Base-by-base conservation (phyloP, 192 early-diverging fungal genomes). In the Coemansia sp. region DNA sequence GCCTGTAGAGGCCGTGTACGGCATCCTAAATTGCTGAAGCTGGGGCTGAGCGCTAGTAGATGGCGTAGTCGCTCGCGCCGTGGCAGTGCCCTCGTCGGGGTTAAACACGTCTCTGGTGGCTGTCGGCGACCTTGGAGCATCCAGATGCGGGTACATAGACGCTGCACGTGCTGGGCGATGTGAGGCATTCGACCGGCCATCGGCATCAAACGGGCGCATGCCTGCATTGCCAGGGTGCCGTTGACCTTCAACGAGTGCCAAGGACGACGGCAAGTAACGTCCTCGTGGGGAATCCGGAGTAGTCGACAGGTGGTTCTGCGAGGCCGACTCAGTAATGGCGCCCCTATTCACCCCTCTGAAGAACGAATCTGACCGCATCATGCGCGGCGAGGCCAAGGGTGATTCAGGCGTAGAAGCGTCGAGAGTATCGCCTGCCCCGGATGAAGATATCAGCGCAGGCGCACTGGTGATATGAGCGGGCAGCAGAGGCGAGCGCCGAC, bases 281-380 rank as follows among this genome's bases (percentile, higher is more conserved):
- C 41, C 53, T 5, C 70, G 71, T 5, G 80, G 80, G 1, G 80
- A 83, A 22, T 65, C 73, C 13, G 80, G 80, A 24, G 69, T 73
- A 4, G 70, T 47, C 5, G 70, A 39, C 24, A 70, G 24, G 6
- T 52, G 64, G 12, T 50, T 43, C 16, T 40, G 69, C 22, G 70
- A 33, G 27, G 40, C 61, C 3, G 62, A 52, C 16, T 76, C 79
- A 31, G 71, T 62, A 20, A 68, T 53, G 7, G 76, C 63, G 33
- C 70, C 38, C 13, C 66, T 65, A 57, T 22, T 61, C 9, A 16
- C 27, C 15, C 66, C 58, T 38, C 33, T 52, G n/a, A 74, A 74
- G 52, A 68, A 43, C 49, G 47, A 52, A n/a, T 68, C 75, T 7
- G 69, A 62, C 36, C 61, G 38, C 61, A 62, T n/a, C 61, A 62